Conservation (phyloP, 2,329 filamentous ascomycete species). For the Cercospora zeina region DNA sequence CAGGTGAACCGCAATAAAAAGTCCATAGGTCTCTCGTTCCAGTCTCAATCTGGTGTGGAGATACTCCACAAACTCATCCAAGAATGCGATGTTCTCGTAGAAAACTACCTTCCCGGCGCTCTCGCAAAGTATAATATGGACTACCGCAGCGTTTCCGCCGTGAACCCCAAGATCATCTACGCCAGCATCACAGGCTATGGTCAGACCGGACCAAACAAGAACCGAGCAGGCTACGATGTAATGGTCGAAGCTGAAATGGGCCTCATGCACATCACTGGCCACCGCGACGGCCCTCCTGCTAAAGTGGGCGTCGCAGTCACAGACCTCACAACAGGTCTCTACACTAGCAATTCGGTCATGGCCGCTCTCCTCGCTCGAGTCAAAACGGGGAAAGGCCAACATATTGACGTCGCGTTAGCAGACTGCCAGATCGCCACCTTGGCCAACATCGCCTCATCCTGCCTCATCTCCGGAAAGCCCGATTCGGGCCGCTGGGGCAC, state of each 20-base stretch:
- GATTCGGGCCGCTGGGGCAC: slow-evolving; percentile 94
- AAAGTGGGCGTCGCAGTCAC: slow-evolving; percentile 98
- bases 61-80: slow-evolving; percentile 83
- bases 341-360: slow-evolving; percentile 94
- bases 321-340: slow-evolving; percentile 90
- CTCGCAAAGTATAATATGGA: slow-evolving; percentile 90
- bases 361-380: slow-evolving; percentile 78
- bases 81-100: slow-evolving; percentile 88
- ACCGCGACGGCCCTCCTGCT: slow-evolving; percentile 82
- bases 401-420: slow-evolving; percentile 86
- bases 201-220: slow-evolving; percentile 86
- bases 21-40: slow-evolving; percentile 87
- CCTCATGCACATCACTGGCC: slow-evolving; percentile 96
- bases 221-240: slow-evolving; percentile 92
- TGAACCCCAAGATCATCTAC: slow-evolving; percentile 88
- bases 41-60: slow-evolving; percentile 76
- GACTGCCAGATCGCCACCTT: slow-evolving; percentile 94
- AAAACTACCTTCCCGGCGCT: slow-evolving; percentile 91
- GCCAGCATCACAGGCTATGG: slow-evolving; percentile 97
- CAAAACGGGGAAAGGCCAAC: slow-evolving; percentile 77
- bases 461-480: slow-evolving; percentile 80
- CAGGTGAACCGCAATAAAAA: slow-evolving; percentile 97
- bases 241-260: slow-evolving; percentile 99
- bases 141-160: slow-evolving; percentile 73
- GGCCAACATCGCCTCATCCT: slow-evolving; percentile 92